phyloP scores from a whole-genome alignment of 768 basidiomycete species.

The Boletus reticuloceps region DNA sequence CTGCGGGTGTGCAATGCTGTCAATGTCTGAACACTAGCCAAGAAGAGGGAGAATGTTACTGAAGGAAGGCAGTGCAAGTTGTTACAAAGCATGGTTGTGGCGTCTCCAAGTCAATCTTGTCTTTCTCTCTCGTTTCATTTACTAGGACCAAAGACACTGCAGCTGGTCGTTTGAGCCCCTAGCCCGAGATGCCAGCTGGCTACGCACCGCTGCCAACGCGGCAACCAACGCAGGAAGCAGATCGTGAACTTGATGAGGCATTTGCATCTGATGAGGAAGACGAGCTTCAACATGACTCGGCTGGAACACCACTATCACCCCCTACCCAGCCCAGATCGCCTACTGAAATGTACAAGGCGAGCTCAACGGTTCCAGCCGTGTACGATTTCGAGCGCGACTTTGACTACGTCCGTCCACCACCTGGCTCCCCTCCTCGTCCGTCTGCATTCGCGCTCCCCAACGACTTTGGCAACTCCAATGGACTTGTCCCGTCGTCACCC shows the following conservation, averaged over 20 bases:
- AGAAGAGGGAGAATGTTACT: no score
- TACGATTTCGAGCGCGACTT: slow-evolving; percentile 78
- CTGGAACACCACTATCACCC: slow-evolving; percentile 30
- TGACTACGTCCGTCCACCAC: slow-evolving; percentile 66
- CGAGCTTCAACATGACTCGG: slow-evolving; percentile 18
- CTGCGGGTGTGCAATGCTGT: no score
- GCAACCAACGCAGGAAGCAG: slow-evolving; percentile 41
- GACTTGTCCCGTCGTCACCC: slow-evolving; percentile 52
- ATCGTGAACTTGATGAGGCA: slow-evolving; percentile 73
- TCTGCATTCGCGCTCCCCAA: slow-evolving; percentile 60
- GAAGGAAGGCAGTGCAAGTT: no score
- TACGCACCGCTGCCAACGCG: slow-evolving; percentile 55
- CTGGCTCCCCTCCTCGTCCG: slow-evolving; percentile 71
- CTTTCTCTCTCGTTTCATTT: not conserved
- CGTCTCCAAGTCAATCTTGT: not conserved
- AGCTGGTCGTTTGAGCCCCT: not conserved
- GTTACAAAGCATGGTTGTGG: not conserved
- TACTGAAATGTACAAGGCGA: slow-evolving; percentile 15
- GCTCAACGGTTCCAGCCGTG: slow-evolving; percentile 24
- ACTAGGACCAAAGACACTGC: not conserved
- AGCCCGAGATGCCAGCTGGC: slow-evolving; percentile 41
- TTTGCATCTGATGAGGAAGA: slow-evolving; percentile 61
- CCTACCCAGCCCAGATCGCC: slow-evolving; percentile 30
- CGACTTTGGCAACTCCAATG: slow-evolving; percentile 72
- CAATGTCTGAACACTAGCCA: no score